A percentile compares a stretch with the other conserved stretches of the same genome.
phyloP scores from a whole-genome alignment of 768 basidiomycete genomes.

The Psilocybe tampanensis region DNA sequence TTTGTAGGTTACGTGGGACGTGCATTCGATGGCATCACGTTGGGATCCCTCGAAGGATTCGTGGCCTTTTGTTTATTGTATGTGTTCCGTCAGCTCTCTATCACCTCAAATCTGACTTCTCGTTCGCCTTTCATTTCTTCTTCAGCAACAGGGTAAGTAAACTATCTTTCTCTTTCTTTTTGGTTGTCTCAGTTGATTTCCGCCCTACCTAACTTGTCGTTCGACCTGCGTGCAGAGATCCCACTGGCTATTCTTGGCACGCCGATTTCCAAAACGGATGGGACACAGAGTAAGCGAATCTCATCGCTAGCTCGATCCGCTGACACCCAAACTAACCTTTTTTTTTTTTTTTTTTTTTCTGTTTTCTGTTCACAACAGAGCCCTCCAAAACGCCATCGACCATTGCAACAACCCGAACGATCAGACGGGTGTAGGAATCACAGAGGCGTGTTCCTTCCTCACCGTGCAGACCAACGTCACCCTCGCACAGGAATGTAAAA shows the following conservation, averaged over 20 bases:
- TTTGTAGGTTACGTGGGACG: conserved; percentile 40
- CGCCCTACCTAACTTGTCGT: conserved; percentile 14
- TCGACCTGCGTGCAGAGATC: too few species aligned
- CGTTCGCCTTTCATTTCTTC: neutral
- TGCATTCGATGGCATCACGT: conserved; percentile 32
- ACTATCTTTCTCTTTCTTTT: too few species aligned
- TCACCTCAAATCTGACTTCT: neutral
- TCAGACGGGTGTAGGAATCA: conserved; percentile 35
- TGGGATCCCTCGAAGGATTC: conserved; percentile 35
- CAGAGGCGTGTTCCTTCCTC: conserved; percentile 42
- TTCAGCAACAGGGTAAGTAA: conserved; percentile 40
- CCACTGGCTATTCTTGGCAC: conserved; percentile 52
- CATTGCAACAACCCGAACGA: conserved; percentile 42
- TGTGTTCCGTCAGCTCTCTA: neutral
- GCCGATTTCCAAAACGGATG: conserved; percentile 55
- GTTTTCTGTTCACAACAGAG: conserved; percentile 23
- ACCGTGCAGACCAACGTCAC: conserved; percentile 29
- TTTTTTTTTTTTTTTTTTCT: too few species aligned
- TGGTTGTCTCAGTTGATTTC: neutral
- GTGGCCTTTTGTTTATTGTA: conserved; percentile 45
- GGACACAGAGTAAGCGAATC: conserved; percentile 32
- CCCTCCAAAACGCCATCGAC: conserved; percentile 50
- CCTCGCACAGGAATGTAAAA: conserved; percentile 33
- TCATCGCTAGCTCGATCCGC: too few species aligned
- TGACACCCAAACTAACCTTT: too few species aligned